Conservation (phyloP, 2,329 filamentous ascomycete genomes). For the Penicillium olsonii region DNA sequence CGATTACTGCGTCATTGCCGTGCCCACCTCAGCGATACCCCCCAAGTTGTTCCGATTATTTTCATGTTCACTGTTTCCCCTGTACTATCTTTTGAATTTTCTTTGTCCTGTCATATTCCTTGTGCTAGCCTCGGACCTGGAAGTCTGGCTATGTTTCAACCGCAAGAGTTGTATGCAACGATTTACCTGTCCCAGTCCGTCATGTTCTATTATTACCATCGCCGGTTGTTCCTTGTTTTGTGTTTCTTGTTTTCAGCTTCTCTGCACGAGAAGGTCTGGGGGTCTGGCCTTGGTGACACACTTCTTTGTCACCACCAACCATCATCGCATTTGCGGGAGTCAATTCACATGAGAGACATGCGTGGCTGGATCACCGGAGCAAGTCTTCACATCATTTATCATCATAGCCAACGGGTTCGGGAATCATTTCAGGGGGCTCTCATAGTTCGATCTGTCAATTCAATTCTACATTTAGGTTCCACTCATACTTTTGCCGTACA, state of each 20-base stretch:
- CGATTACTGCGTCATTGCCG: slow-evolving; percentile 19
- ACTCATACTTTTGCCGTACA: no score
- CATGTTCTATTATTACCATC: background rate
- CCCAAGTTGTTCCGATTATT: slow-evolving; percentile 11
- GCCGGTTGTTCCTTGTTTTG: background rate
- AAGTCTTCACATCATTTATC: slow-evolving; percentile 5
- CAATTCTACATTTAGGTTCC: background rate
- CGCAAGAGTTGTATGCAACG: background rate
- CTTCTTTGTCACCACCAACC: slow-evolving; percentile 1
- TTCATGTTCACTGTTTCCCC: slow-evolving; percentile 8
- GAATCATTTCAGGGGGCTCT: slow-evolving; percentile 4
- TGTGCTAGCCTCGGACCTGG: background rate
- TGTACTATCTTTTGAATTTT: slow-evolving; percentile 6
- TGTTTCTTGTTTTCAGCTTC: slow-evolving; percentile 13
- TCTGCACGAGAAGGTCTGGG: slow-evolving; percentile 1
- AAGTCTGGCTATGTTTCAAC: slow-evolving; percentile 2
- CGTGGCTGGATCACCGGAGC: slow-evolving; percentile 27
- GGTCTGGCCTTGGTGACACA: slow-evolving; percentile 12
- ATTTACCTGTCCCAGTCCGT: background rate
- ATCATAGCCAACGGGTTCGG: slow-evolving; percentile 8
- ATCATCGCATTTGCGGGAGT: slow-evolving; percentile 28
- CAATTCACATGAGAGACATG: slow-evolving; percentile 15
- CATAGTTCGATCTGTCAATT: slow-evolving; percentile 5
- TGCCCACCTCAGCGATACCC: slow-evolving; percentile 28
- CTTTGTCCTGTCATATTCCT: background rate